Evolutionary conservation across 169 alveolate species (phyloP).

Genomic region (Eimeria falciformis): DNA sequence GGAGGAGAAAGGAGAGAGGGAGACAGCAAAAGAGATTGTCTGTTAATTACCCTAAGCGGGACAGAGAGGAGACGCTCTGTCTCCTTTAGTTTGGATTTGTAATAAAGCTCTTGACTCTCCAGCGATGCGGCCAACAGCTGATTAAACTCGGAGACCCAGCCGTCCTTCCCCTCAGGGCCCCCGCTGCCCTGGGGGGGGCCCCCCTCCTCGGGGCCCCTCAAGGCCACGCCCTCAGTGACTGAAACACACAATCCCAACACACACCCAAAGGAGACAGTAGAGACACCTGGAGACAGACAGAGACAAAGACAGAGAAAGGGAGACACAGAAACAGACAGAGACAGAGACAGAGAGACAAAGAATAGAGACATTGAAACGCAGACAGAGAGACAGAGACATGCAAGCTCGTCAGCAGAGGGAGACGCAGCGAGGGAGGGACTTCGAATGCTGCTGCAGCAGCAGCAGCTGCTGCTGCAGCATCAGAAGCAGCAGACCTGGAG

Average conservation of each 20-base stretch:
- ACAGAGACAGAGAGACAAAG: not conserved
- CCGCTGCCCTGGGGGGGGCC: constrained; percentile 17
- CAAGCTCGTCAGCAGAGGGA: not conserved
- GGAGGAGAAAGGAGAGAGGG: not conserved
- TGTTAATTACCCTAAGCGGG: not conserved
- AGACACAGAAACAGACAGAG: not conserved
- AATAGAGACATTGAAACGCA: not conserved
- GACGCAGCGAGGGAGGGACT: not conserved
- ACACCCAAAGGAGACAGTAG: not conserved
- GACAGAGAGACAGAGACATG: not conserved
- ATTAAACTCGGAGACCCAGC: constrained; percentile 73
- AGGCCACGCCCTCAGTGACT: not conserved
- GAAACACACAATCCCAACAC: not conserved
- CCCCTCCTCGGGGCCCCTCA: constrained; percentile 19
- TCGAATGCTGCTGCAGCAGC: not conserved
- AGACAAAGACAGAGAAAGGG: not conserved
- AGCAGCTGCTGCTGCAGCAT: not conserved
- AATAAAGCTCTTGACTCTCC: constrained; percentile 62
- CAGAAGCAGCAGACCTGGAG: not conserved
- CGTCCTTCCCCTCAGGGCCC: constrained; percentile 16
- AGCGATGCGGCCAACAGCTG: constrained; percentile 68
- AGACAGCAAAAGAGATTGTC: not conserved
- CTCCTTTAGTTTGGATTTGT: constrained; percentile 23
- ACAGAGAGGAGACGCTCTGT: not conserved
- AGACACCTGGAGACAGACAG: not conserved